Evolutionary conservation across 2,329 filamentous ascomycete species (phyloP).

Genomic region (Fusarium subglutinans): DNA sequence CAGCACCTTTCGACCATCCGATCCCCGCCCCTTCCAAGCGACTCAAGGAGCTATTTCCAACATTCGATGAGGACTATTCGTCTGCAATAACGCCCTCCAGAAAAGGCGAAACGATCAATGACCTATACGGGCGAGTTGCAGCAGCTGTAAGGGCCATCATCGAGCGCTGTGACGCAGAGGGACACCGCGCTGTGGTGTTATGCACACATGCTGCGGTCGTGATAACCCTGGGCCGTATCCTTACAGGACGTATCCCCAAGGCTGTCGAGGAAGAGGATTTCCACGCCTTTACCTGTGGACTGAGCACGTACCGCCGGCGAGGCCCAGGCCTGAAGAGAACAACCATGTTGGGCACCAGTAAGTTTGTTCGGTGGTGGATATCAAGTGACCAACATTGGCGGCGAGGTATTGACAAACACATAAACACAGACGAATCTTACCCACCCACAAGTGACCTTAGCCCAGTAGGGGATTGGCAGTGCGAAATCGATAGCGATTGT

Average conservation of each 20-base stretch:
- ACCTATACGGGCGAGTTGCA: conserved; percentile 83
- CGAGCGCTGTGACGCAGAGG: conserved; percentile 74
- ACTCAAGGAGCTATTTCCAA: conserved; percentile 74
- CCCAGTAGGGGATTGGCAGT: conserved; percentile 78
- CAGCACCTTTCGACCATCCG: conserved; percentile 86
- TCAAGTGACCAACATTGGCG: conserved; percentile 8
- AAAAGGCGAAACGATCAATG: conserved; percentile 80
- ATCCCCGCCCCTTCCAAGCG: conserved; percentile 71
- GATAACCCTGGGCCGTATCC: conserved; percentile 82
- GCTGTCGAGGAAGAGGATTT: conserved; percentile 82
- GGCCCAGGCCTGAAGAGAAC: conserved; percentile 10
- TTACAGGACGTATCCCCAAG: conserved; percentile 82
- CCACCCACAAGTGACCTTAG: conserved; percentile 11
- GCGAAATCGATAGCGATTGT: conserved; percentile 84
- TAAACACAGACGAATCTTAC: conserved; percentile 15
- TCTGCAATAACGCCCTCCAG: conserved; percentile 72
- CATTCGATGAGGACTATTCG: conserved; percentile 65
- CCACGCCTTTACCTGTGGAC: conserved; percentile 81
- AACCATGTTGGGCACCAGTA: conserved; percentile 16
- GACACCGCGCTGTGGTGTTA: conserved; percentile 76
- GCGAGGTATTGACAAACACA: conserved; percentile 20
- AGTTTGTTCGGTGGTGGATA: conserved; percentile 16
- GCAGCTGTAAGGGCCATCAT: conserved; percentile 76
- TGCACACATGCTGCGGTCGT: conserved; percentile 91
- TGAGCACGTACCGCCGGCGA: conserved; percentile 69